These are phyloP conservation scores for Yueomyces sp. DNA, from an alignment of 1,139 yeast species.

Conservation along the genomic window DNA sequence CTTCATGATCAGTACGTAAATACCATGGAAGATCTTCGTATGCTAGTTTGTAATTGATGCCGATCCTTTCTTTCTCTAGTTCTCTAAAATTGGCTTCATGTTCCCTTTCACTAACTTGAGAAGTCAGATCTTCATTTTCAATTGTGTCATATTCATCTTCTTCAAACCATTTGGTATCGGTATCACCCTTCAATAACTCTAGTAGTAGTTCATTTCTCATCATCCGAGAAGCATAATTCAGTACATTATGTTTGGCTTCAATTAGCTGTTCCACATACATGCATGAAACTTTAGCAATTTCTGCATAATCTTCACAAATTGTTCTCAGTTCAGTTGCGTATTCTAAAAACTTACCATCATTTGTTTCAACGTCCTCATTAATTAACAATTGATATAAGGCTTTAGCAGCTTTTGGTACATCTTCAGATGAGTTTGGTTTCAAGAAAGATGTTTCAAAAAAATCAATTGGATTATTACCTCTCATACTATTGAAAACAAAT, in stretches of 20 bases:
- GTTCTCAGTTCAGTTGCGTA: conserved; percentile 23
- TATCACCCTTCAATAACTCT: conserved; percentile 44
- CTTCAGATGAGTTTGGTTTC: conserved; percentile 4
- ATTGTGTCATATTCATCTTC: conserved; percentile 2
- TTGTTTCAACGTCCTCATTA: conserved; percentile 33
- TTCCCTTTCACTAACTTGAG: conserved; percentile 5
- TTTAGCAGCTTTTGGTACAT: conserved; percentile 37
- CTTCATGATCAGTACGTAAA: conserved; percentile 64
- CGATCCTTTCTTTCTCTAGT: background rate
- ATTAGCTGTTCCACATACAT: conserved; percentile 43
- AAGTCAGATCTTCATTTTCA: conserved; percentile 1
- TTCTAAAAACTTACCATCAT: conserved; percentile 37
- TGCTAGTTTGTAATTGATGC: background rate
- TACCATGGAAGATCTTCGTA: conserved; percentile 52
- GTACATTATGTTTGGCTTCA: conserved; percentile 56
- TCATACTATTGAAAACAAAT: conserved; percentile 52
- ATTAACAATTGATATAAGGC: conserved; percentile 34
- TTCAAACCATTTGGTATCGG: conserved; percentile 1
- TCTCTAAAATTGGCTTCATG: conserved; percentile 8
- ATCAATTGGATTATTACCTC: conserved; percentile 31
- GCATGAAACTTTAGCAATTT: conserved; percentile 33
- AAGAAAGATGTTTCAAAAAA: conserved; percentile 27
- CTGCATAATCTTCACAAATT: conserved; percentile 32
- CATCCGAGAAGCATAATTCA: conserved; percentile 63
- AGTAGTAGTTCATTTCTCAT: conserved; percentile 64